Evolutionary conservation across 306 rosid genomes (phyloP), one percentile per base, ranked within the genome.

Genomic region (Castanea sativa): DNA sequence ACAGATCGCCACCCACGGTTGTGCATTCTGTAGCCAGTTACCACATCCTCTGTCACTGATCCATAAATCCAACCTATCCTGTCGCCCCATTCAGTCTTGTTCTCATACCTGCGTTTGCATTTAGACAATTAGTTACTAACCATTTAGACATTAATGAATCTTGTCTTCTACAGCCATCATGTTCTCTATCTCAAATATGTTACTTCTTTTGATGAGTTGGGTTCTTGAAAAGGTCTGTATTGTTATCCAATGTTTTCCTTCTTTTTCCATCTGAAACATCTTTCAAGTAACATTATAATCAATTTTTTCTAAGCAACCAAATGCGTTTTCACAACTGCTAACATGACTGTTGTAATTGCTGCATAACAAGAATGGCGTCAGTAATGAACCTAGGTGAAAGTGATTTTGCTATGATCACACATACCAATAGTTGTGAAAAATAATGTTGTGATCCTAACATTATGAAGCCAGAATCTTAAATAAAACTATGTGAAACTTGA

Each of bases 11-110:
- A 93, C 5, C 98, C 98, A 5, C 97, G 94, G 56, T 93, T 93
- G 85, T 93, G 98, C 98, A 93, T 93, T n/a, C 98, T 60, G 71
- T 91, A 93, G 15, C 98, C 98, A 0, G 94, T 93, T 59, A 93
- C 92, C 77, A 93, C 97, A 80, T 91, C 97, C 78, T 91, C 98
- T 8, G 97, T 91, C 73, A 91, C 94, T 8, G 97, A 93, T 45
- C 97, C 97, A 59, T 93, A 93, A 73, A 93, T 93, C 98, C 98
- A 93, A 15, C 98, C 98, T 25, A 91, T 79, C 38, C 94, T 87
- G 3, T 90, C 93, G 1, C 98, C 98, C 97, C 98, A 93, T 81
- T 93, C 98, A 2, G 97, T 91, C 65, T 93, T 91, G 74, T 93
- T 97, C 76, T 91, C 98, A 51, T 85, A 93, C 97, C 94, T 91